Percentiles rank a stretch among this genome's conserved stretches.
Conservation (phyloP, 192 early-diverging fungal species). For the Powellomyces hirtus region DNA sequence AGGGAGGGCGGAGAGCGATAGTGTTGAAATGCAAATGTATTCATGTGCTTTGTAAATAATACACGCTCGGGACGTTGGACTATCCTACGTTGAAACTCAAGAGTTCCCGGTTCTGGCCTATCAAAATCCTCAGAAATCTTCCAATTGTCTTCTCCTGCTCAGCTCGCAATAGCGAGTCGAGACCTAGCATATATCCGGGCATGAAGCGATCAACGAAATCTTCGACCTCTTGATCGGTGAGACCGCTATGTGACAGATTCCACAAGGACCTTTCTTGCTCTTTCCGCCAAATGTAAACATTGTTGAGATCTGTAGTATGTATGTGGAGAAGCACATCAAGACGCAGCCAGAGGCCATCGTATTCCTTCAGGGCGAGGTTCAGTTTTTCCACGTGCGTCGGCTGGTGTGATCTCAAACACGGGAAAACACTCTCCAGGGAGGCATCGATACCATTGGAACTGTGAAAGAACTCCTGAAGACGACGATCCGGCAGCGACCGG, state of each 20-base stretch:
- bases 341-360: conserved; percentile 64
- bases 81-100: too few species aligned
- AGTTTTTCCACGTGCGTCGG: conserved; percentile 22
- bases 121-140: not conserved
- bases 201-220: conserved; percentile 87
- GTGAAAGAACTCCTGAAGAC: not conserved
- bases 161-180: not conserved
- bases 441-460: not conserved
- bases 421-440: not conserved
- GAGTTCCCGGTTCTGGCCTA: not conserved
- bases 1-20: not conserved
- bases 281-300: conserved; percentile 82
- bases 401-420: not conserved
- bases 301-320: conserved; percentile 52
- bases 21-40: too few species aligned
- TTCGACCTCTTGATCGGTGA: conserved; percentile 72
- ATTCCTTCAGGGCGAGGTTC: conserved; percentile 50
- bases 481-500: not conserved
- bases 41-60: too few species aligned
- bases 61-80: too few species aligned
- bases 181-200: conserved; percentile 65
- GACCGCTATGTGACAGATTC: conserved; percentile 22
- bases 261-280: conserved; percentile 77
- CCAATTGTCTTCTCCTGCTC: not conserved
- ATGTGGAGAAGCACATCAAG: conserved; percentile 79